A percentile compares a stretch with the other conserved stretches of the same genome.
Evolutionary conservation across 1,284 basidiomycete species (phyloP).

Genomic region (Cryptococcus floricola): DNA sequence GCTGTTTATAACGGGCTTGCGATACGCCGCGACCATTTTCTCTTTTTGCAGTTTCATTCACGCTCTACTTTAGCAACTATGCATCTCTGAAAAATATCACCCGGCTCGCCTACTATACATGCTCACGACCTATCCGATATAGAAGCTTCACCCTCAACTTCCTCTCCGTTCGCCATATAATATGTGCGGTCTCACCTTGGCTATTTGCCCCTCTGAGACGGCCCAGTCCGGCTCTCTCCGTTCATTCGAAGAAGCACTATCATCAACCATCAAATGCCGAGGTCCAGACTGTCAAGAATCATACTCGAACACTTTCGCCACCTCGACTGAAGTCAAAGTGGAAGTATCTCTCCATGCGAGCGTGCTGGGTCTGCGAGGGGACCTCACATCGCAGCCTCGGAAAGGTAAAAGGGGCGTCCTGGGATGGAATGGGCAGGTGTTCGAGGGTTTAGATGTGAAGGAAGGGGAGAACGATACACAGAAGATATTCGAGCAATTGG

Average conservation of each 20-base stretch:
- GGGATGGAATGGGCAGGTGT: slow-evolving; percentile 92
- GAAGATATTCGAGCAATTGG: slow-evolving; percentile 60
- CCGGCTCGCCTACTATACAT: too few relatives aligned
- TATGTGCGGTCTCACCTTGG: slow-evolving; percentile 43
- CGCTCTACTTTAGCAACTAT: too few relatives aligned
- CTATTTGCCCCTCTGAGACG: slow-evolving; percentile 11
- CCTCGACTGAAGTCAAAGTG: neutral
- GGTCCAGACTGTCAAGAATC: slow-evolving; percentile 34
- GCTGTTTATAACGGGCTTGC: too few relatives aligned
- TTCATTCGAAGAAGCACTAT: slow-evolving; percentile 17
- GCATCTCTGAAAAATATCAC: too few relatives aligned
- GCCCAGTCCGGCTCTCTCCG: neutral
- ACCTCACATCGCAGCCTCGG: slow-evolving; percentile 70
- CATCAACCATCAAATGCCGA: slow-evolving; percentile 14
- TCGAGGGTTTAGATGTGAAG: slow-evolving; percentile 66
- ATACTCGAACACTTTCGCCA: slow-evolving; percentile 1
- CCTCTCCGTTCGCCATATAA: neutral
- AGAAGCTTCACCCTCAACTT: neutral
- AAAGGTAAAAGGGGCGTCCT: slow-evolving; percentile 56
- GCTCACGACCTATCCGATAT: too few relatives aligned
- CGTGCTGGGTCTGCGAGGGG: slow-evolving; percentile 73
- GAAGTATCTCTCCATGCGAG: slow-evolving; percentile 62
- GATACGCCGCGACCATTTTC: too few relatives aligned
- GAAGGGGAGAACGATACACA: slow-evolving; percentile 74
- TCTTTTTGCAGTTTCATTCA: too few relatives aligned